phyloP scores from a whole-genome alignment of 31 red algal species.

The Odonthalia washingtoniensis region DNA sequence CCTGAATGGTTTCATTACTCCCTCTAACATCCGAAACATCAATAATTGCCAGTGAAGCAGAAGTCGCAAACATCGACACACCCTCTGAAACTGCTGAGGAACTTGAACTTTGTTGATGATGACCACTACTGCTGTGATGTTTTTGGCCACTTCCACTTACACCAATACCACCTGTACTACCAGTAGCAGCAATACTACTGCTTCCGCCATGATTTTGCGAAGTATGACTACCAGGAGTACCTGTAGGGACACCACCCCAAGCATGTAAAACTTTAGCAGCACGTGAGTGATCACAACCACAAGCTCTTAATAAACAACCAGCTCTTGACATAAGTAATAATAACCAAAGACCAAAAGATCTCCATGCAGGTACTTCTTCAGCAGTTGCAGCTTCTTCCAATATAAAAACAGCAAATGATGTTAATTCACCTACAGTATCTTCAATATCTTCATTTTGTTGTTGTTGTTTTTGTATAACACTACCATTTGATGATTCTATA shows the following conservation, averaged over 20 bases:
- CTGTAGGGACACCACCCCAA: slow-evolving; percentile 66
- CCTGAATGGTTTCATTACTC: slow-evolving; percentile 60
- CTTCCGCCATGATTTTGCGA: slow-evolving; percentile 13
- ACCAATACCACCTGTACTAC: too few relatives aligned
- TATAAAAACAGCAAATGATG: slow-evolving; percentile 57
- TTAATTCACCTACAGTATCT: slow-evolving; percentile 61
- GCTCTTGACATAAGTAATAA: slow-evolving; percentile 67
- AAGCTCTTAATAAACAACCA: slow-evolving; percentile 65
- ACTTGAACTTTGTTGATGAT: slow-evolving; percentile 54
- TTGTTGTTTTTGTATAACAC: slow-evolving; percentile 14
- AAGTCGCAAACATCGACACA: slow-evolving; percentile 61
- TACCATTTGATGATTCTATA: slow-evolving; percentile 44
- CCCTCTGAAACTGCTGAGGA: slow-evolving; percentile 44
- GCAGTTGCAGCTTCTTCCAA: slow-evolving; percentile 71
- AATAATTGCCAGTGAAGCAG: slow-evolving; percentile 67
- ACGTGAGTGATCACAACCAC: slow-evolving; percentile 66
- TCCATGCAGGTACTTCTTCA: slow-evolving; percentile 67
- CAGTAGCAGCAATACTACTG: neutral
- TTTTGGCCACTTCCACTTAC: slow-evolving; percentile 55
- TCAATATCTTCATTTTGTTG: slow-evolving; percentile 63
- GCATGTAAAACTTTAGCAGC: slow-evolving; percentile 61
- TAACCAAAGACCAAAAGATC: slow-evolving; percentile 78
- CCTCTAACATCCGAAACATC: slow-evolving; percentile 76
- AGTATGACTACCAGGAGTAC: slow-evolving; percentile 60
- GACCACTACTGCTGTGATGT: slow-evolving; percentile 34